Conservation (phyloP, 441 rosid genomes). For the Viola pubescens region DNA sequence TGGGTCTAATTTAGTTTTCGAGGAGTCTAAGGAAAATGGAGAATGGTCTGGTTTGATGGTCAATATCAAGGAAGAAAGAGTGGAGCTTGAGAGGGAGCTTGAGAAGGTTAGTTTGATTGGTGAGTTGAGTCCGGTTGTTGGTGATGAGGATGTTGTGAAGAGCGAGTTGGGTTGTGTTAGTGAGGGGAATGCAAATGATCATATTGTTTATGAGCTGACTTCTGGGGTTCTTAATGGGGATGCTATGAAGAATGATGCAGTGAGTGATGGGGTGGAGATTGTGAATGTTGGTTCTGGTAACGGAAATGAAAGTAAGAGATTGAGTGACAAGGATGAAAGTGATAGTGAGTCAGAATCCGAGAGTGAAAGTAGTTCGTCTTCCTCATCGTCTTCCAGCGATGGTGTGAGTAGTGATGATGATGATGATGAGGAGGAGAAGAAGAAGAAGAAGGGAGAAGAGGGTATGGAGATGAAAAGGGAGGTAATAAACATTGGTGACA, state of each 20-base stretch:
- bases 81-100: slow-evolving; percentile 11
- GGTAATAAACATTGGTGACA: slow-evolving; percentile 30
- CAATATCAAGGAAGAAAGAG: slow-evolving; percentile 17
- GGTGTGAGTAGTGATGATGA: slow-evolving; percentile 24
- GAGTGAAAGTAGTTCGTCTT: slow-evolving; percentile 25
- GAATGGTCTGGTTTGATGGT: slow-evolving; percentile 21
- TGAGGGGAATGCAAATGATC: no score
- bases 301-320: slow-evolving; percentile 20
- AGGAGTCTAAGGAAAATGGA: slow-evolving; percentile 7
- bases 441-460: slow-evolving; percentile 19
- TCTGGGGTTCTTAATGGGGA: no score
- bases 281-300: slow-evolving; percentile 14
- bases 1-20: slow-evolving; percentile 20
- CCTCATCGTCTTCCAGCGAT: slow-evolving; percentile 30
- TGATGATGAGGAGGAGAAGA: slow-evolving; percentile 21
- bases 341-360: slow-evolving; percentile 29
- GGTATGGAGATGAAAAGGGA: slow-evolving; percentile 17
- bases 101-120: slow-evolving; percentile 3
- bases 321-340: slow-evolving; percentile 23
- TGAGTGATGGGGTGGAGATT: slow-evolving; percentile 1
- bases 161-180: not conserved
- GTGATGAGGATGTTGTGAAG: slow-evolving; percentile 11
- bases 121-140: not conserved
- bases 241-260: not conserved
- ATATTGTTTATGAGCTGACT: no score